Base-by-base conservation (phyloP, 345 rosid species). In the Hirschfeldia incana region DNA sequence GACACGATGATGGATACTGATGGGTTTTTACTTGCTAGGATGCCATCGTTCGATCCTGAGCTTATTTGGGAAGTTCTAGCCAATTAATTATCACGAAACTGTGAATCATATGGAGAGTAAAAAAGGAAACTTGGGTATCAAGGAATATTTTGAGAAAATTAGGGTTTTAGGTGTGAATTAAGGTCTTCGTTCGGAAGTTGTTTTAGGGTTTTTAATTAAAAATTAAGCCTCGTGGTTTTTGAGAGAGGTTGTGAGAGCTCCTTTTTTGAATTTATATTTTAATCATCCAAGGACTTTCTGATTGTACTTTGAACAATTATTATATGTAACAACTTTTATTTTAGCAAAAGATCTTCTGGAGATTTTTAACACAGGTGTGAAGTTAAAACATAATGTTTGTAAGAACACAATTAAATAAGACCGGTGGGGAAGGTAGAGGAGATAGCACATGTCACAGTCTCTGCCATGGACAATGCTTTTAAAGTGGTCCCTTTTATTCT, bases 61-160 rank as follows among this genome's bases (percentile, higher is more conserved):
- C 85, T 91, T 80, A 88, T 93, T 4, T 95, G 99, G 99, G 90
- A 91, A 65, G 95, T 93, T 79, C 92, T 95, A 65, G 97, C 96
- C 2, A 94, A 76, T 78, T 94, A 84, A 84, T n/a, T n/a, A 57
- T 21, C 60, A 67, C 67, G 6, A 49, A 51, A 66, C 69, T 26
- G 57, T 69, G 74, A 74, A 28, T 57, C 27, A 17, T 30, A 63
- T 42, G 12, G 7, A 34, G 1, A 6, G 57, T 51, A 51, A 6
- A 7, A 44, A 4, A 21, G 55, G 3, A 33, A 51, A 60, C 51
- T 78, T 67, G 6, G 51, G 64, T 2, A 8, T 65, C 60, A 42
- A 29, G 37, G 29, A 55, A 32, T 1, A 26, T 11, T 30, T 60
- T 33, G 21, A 53, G 29, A 32, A 57, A 5, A 57, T 53, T 68